Evolutionary conservation across 2,329 filamentous ascomycete genomes (phyloP), one percentile per base, ranked within the genome.

Genomic region (Fusarium scirpi): DNA sequence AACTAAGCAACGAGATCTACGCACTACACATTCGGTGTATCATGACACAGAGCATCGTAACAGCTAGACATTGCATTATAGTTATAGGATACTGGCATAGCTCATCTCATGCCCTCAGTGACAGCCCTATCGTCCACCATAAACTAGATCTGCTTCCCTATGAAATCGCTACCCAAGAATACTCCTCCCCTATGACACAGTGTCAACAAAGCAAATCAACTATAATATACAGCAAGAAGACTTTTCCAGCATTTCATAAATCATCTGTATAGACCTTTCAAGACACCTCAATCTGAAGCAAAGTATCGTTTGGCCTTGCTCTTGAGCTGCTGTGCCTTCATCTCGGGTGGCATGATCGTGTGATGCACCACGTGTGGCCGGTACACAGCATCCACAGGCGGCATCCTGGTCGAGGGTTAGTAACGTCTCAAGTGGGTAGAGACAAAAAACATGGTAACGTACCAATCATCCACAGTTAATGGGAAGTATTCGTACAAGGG

Each of bases 401-500:
- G 92, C 88, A 94, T 94, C 90, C 88, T 88, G 46, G 47, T 29
- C 15, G 38, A 38, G 4, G 46, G 15, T 27, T 67, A 76, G 68
- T 57, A 53, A 59, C 41, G 18, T 27, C 22, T 15, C 41, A 24
- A 51, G 38, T n/a, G 40, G 62, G 8, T 44, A 60, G 25, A 41
- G 27, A 20, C n/a, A 38, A 43, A 24, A 22, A 34, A 9, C 77
- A 32, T 29, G 29, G 38, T 22, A 48, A 58, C 81, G 75, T 78
- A 88, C 92, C 92, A 98, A 76, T 98, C 94, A 78, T 98, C 94
- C 62, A 97, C 82, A 51, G 92, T 94, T 18, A 98, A 85, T 0
- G 94, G 94, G 70, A 98, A 98, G 78, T 98, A 98, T 81, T 98
- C 94, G 78, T 98, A 98, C 20, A 98, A 83, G 70, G 94, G 83